Base-by-base conservation (phyloP, 495 filamentous ascomycete species). In the Astrothelium macrocarpum region DNA sequence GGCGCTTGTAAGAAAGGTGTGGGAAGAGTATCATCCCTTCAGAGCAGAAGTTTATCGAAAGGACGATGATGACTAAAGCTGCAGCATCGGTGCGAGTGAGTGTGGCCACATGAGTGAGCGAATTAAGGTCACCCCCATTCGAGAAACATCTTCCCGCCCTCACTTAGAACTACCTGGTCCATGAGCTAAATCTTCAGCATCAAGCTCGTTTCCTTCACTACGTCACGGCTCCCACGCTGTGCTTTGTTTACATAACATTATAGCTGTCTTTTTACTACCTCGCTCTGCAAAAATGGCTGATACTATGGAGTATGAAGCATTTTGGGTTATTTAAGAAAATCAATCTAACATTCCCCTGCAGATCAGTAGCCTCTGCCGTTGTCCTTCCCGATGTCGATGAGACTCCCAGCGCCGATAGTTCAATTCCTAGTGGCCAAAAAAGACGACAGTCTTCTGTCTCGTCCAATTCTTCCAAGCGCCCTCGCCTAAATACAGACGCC, bases 281-380 rank as follows among this genome's bases (percentile, higher is more conserved):
- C 14, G 34, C 34, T 39, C 5, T 39, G 14, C n/a, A 39, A 56
- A 25, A 28, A 56, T 56, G 49, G 49, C 23, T 28, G 49, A 56
- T 16, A 10, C 25, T 56, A 5, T 1, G 2, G 12, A 56, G 49
- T 56, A 56, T 28, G 49, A 56, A 29, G 7, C 9, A 56, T 56
- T 25, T 29, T 28, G 26, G 23, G 12, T 3, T 4, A 29, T 39
- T 5, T 16, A 26, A 29, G 29, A 2, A 26, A 16, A 26, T 29
- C 1, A 28, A 29, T 26, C 7, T 29, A 28, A 56, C 9, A 9
- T 0, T 29, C 1, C 25, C 4, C 0, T 29, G 20, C 49, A 56
- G 49, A 56, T 56, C 49, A 56, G 49, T 56, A 16, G 49, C 49
- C 49, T 56, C 49, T 20, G 49, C 49, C 25, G 49, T 56, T 20